phyloP scores from a whole-genome alignment of 192 early-diverging fungal genomes.

The Coemansia aciculifera region DNA sequence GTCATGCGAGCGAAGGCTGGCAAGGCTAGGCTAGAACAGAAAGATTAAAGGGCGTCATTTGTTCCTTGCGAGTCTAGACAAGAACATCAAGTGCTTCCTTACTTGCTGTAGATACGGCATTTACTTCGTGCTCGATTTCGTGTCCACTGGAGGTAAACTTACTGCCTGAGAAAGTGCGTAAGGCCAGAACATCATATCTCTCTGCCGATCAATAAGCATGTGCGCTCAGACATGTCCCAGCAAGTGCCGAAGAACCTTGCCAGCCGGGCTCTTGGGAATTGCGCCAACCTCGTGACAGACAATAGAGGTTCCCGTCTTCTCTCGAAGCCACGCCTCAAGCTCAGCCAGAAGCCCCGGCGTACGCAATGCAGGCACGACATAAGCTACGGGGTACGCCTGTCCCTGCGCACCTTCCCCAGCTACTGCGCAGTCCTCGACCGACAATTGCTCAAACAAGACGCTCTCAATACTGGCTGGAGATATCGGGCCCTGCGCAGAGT shows the following conservation, averaged over 20 bases:
- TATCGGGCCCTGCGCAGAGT: constrained; percentile 70
- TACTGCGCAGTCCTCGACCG: constrained; percentile 65
- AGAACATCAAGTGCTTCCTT: background rate
- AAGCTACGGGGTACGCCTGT: constrained; percentile 10
- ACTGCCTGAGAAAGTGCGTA: background rate
- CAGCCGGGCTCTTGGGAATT: constrained; percentile 32
- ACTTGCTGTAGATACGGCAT: background rate
- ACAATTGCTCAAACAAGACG: constrained; percentile 61
- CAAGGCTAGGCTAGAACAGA: background rate
- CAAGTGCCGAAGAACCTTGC: constrained; percentile 33
- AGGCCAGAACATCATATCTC: background rate
- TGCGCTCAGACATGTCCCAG: background rate
- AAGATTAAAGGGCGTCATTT: background rate
- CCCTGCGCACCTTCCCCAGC: constrained; percentile 47
- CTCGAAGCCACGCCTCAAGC: constrained; percentile 17
- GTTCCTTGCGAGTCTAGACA: too few species aligned
- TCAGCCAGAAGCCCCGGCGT: background rate
- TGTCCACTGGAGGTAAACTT: background rate
- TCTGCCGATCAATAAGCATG: background rate
- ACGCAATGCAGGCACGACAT: constrained; percentile 11
- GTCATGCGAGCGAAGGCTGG: background rate
- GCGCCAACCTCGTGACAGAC: constrained; percentile 11
- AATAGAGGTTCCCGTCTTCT: constrained; percentile 8
- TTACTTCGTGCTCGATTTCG: background rate
- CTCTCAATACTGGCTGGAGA: constrained; percentile 82